Conservation (phyloP, 352 stramenopile genomes). For the Saprolegnia parasitica region DNA sequence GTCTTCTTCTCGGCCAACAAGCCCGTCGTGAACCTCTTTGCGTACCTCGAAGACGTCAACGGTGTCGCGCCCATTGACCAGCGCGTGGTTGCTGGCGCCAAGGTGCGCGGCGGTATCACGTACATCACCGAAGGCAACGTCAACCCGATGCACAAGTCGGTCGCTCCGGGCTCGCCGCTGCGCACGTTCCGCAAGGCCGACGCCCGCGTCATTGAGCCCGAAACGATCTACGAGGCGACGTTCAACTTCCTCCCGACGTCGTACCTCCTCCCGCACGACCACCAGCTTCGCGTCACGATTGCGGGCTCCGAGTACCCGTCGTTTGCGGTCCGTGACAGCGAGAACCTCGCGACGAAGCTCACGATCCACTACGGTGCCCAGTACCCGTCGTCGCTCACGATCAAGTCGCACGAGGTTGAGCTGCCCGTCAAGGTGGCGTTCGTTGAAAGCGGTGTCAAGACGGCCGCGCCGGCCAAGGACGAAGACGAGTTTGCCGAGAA, state of each 20-base stretch:
- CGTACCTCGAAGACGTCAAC: constrained; percentile 76
- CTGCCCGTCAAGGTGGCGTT: constrained; percentile 11
- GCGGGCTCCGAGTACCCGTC: constrained; percentile 43
- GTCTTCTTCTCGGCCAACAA: constrained; percentile 78
- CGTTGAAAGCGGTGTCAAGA: neutral
- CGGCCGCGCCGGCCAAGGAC: constrained; percentile 30
- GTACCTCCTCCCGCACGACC: constrained; percentile 71
- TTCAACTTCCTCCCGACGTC: constrained; percentile 70
- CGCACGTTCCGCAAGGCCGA: constrained; percentile 64
- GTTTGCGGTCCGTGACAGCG: constrained; percentile 41
- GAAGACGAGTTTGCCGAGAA: constrained; percentile 62
- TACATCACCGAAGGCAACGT: constrained; percentile 76
- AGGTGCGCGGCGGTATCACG: constrained; percentile 52
- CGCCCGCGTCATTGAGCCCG: constrained; percentile 50
- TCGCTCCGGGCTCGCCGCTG: constrained; percentile 54
- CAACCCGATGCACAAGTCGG: constrained; percentile 62
- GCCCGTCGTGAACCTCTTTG: constrained; percentile 53
- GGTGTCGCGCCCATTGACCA: constrained; percentile 66
- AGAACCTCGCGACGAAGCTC: constrained; percentile 56
- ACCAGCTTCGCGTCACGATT: constrained; percentile 71
- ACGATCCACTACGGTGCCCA: constrained; percentile 66
- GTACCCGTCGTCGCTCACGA: constrained; percentile 64
- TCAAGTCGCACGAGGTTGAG: constrained; percentile 49
- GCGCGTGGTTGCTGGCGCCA: constrained; percentile 48
- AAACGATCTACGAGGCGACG: constrained; percentile 70